Conservation (phyloP, 768 basidiomycete species). For the Gloeopeniophorella convolvens region DNA sequence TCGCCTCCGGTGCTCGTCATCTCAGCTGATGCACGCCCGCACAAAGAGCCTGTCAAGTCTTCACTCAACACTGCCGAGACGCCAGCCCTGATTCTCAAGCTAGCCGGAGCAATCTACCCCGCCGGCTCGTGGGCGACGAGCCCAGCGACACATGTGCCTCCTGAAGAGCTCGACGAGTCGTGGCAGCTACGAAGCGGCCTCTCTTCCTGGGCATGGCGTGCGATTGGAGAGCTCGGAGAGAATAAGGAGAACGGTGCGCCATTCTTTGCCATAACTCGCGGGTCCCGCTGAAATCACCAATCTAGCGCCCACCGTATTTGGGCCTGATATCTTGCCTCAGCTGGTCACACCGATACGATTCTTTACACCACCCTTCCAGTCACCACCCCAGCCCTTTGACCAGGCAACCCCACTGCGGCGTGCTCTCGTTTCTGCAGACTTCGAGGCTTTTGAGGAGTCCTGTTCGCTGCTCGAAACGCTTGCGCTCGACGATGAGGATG, state of each 20-base stretch:
- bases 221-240: constrained; percentile 65
- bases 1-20: neutral
- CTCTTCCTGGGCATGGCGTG: constrained; percentile 73
- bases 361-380: constrained; percentile 51
- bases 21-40: constrained; percentile 4
- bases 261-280: neutral
- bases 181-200: constrained; percentile 63
- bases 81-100: constrained; percentile 57
- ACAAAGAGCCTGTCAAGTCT: constrained; percentile 61
- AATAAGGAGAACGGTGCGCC: constrained; percentile 65
- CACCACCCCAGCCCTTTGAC: constrained; percentile 34
- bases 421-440: constrained; percentile 54
- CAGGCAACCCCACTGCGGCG: constrained; percentile 35
- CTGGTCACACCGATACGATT: constrained; percentile 51
- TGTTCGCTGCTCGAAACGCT: constrained; percentile 75
- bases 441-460: constrained; percentile 65
- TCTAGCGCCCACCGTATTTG: constrained; percentile 52
- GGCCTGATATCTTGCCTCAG: constrained; percentile 55
- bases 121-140: constrained; percentile 53
- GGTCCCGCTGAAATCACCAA: neutral
- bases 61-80: constrained; percentile 65
- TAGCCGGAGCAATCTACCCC: constrained; percentile 68
- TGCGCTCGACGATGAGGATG: constrained; percentile 69
- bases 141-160: constrained; percentile 23
- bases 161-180: constrained; percentile 38